These are phyloP conservation scores for Chlamydomonas sp. DNA, from an alignment of 139 green algal species.

Conservation along the genomic window DNA sequence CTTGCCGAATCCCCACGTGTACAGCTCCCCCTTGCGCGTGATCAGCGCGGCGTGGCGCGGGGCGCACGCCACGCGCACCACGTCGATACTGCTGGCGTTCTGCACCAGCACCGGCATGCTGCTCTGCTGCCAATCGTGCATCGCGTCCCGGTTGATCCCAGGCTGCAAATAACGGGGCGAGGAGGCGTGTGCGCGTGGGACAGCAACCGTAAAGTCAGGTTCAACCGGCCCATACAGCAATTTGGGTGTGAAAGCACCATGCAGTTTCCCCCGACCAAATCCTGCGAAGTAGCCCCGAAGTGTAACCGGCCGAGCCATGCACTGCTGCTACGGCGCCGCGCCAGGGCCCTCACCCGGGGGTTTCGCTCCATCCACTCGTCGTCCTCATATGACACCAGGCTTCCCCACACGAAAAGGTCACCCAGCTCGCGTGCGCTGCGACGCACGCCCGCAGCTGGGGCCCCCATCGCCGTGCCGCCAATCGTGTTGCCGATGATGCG, in stretches of 20 bases:
- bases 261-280: too few species aligned
- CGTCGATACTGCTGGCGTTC: slow-evolving; percentile 65
- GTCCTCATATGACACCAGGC: slow-evolving; percentile 6
- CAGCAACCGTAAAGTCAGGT: too few species aligned
- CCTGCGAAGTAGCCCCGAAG: too few species aligned
- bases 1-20: slow-evolving; percentile 70
- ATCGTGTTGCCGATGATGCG: not conserved
- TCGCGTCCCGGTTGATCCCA: slow-evolving; percentile 3
- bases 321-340: not conserved
- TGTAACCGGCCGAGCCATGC: too few species aligned
- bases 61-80: slow-evolving; percentile 57
- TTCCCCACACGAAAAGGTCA: slow-evolving; percentile 79
- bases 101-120: slow-evolving; percentile 58
- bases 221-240: too few species aligned
- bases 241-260: too few species aligned
- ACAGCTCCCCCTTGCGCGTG: slow-evolving; percentile 68
- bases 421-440: slow-evolving; percentile 60
- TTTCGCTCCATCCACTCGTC: not conserved
- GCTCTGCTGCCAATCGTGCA: slow-evolving; percentile 53
- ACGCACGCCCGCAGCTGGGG: not conserved
- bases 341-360: not conserved
- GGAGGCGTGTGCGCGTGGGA: not conserved
- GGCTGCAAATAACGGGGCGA: not conserved
- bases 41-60: slow-evolving; percentile 66
- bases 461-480: not conserved